These are phyloP conservation scores for Suillus alpinus DNA, from an alignment of 768 basidiomycete genomes.

Conservation along the genomic window DNA sequence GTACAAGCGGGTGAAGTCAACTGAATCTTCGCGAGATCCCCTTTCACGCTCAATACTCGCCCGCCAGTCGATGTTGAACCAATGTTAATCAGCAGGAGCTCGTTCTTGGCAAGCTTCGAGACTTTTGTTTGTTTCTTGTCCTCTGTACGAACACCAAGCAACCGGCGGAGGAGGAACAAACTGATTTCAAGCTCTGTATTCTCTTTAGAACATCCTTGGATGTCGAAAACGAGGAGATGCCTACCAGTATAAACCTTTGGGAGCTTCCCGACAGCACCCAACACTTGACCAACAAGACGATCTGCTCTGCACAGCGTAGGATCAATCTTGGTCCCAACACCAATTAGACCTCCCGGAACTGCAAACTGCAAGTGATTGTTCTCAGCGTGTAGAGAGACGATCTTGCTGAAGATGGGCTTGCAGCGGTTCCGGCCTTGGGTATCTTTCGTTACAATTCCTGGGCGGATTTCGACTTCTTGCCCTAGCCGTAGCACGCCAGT, in stretches of 20 bases:
- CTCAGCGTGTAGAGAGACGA: constrained; percentile 93
- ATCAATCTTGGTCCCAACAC: constrained; percentile 96
- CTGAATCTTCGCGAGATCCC: constrained; percentile 91
- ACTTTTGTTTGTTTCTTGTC: constrained; percentile 99
- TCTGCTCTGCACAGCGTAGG: constrained; percentile 97
- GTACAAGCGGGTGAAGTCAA: constrained; percentile 94
- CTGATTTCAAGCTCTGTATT: constrained; percentile 81
- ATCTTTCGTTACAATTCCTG: constrained; percentile 96
- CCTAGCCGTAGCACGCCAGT: constrained; percentile 89
- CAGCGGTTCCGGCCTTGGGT: constrained; percentile 85
- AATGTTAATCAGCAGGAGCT: constrained; percentile 94
- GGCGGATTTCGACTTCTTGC: constrained; percentile 93
- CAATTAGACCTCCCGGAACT: constrained; percentile 96
- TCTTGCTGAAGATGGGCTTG: constrained; percentile 88
- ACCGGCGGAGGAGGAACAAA: constrained; percentile 89
- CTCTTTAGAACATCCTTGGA: not conserved
- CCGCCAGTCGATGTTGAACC: constrained; percentile 97
- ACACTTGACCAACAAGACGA: constrained; percentile 92
- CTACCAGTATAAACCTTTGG: constrained; percentile 89
- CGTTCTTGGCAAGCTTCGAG: constrained; percentile 86
- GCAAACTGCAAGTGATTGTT: constrained; percentile 92
- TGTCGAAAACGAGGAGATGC: constrained; percentile 3
- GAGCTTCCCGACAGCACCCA: constrained; percentile 91
- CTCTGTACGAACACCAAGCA: constrained; percentile 97
- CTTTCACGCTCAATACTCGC: constrained; percentile 90